Base-by-base conservation (phyloP, 768 basidiomycete species). In the Dentipellis fragilis region DNA sequence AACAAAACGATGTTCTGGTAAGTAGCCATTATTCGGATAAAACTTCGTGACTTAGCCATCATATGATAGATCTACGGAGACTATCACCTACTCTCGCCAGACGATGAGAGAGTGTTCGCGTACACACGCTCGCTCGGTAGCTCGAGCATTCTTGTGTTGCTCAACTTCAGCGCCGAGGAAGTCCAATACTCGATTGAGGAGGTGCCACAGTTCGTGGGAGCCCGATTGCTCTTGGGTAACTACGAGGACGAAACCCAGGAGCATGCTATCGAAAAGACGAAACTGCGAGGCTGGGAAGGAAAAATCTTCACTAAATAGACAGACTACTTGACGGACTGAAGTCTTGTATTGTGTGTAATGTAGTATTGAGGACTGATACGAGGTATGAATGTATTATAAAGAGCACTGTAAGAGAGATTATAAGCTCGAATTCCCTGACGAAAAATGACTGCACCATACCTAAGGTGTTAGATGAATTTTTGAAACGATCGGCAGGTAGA, bases 41-140 rank as follows among this genome's bases (percentile, higher is more conserved):
- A 6, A 16, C 21, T 21, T 49, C 14, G n/a, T 29, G 35, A 23
- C n/a, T n/a, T n/a, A n/a, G n/a, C 16, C 21, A 5, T 34, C 11
- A 19, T 35, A 51, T 5, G n/a, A 23, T 52, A 84, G 83, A 74
- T 80, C 2, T 82, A 81, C 63, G 87, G 87, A 14, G 73, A 76
- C 39, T 89, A 86, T 61, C 61, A 65, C 6, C 73, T 80, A 36
- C 64, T 84, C 4, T 72, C 77, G 8, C 63, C 68, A 1, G 63
- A 64, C 0, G 70, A 86, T 62, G 71, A 78, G 23, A 61, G 74
- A 23, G 74, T 82, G 19, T 81, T 87, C 54, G 79, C 78, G 0
- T 87, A 79, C 63, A 72, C 68, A 1, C 75, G 82, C 21, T 66
- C 67, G 2, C 60, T 78, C 8, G 72, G 67, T 0, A 54, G 59